Evolutionary conservation across 192 early-diverging fungal species (phyloP).

Genomic region (Spizellomyces punctatus): DNA sequence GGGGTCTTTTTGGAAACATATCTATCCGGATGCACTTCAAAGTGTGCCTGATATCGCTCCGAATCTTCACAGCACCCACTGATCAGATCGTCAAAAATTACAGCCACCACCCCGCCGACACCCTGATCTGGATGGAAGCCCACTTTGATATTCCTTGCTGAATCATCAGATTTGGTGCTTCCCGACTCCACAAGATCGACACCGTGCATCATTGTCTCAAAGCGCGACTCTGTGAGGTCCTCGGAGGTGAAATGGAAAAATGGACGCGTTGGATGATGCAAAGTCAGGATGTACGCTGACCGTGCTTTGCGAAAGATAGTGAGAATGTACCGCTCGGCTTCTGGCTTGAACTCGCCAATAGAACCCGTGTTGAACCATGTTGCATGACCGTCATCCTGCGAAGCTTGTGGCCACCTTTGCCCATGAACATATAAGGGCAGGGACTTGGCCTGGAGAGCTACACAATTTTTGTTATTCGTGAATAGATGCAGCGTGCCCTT

Average conservation of each 20-base stretch:
- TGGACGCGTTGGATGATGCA: slow-evolving; percentile 9
- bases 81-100: slow-evolving; percentile 34
- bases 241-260: slow-evolving; percentile 43
- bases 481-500: not conserved
- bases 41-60: slow-evolving; percentile 27
- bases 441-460: not conserved
- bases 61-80: slow-evolving; percentile 11
- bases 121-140: slow-evolving; percentile 39
- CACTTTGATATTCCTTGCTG: not conserved
- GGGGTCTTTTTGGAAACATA: not conserved
- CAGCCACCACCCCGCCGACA: slow-evolving; percentile 27
- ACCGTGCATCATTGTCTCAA: not conserved
- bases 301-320: not conserved
- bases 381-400: no score
- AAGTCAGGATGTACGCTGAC: slow-evolving; percentile 7
- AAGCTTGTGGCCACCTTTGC: no score
- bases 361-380: no score
- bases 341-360: no score
- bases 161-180: not conserved
- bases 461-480: not conserved
- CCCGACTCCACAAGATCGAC: not conserved
- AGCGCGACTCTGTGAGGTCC: slow-evolving; percentile 30
- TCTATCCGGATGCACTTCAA: slow-evolving; percentile 9
- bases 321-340: not conserved
- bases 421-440: not conserved